These are phyloP conservation scores for Crepidotus variabilis DNA, from an alignment of 768 basidiomycete genomes.

Conservation along the genomic window DNA sequence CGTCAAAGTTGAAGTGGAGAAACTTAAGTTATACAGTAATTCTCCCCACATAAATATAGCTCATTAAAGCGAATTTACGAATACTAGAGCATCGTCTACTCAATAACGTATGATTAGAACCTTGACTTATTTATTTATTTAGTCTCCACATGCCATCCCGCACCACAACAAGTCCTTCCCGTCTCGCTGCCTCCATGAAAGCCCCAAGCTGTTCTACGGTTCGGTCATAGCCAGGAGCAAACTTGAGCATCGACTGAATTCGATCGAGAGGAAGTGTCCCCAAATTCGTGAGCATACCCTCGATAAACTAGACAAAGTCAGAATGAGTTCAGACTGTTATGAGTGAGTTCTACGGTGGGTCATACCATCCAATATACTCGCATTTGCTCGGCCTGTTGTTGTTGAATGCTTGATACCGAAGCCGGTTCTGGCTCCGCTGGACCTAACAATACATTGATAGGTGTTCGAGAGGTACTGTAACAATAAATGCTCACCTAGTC, in stretches of 20 bases:
- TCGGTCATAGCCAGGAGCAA: constrained; percentile 80
- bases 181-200: constrained; percentile 79
- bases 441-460: constrained; percentile 13
- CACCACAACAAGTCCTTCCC: constrained; percentile 70
- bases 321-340: neutral
- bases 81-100: neutral
- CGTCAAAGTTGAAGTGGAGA: no score
- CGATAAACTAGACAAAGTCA: constrained; percentile 59
- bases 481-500: constrained; percentile 8
- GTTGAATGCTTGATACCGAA: constrained; percentile 54
- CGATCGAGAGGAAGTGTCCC: constrained; percentile 70
- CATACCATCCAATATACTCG: constrained; percentile 79
- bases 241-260: constrained; percentile 87
- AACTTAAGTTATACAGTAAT: no score
- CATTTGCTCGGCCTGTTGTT: constrained; percentile 85
- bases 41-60: neutral
- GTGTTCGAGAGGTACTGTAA: neutral
- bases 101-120: neutral
- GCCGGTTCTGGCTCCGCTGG: constrained; percentile 36
- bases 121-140: constrained; percentile 23
- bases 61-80: neutral
- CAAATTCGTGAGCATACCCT: constrained; percentile 89
- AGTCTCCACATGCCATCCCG: constrained; percentile 70
- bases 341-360: neutral
- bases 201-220: constrained; percentile 71